phyloP scores from a whole-genome alignment of 441 rosid genomes.

The Populus hybrid region DNA sequence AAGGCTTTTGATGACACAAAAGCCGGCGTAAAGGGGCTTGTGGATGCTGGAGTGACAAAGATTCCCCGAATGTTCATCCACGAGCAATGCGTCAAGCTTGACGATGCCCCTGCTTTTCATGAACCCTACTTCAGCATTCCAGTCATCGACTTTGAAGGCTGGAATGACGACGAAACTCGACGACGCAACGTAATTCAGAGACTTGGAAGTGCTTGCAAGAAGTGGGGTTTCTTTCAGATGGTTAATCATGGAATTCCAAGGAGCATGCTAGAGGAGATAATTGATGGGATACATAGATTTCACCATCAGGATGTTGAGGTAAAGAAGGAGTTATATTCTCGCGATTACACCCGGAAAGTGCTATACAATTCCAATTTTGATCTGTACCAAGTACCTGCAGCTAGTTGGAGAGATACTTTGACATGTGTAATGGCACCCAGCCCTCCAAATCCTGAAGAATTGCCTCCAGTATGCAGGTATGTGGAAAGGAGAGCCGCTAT shows the following conservation, averaged over 20 bases:
- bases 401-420: constrained; percentile 39
- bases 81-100: constrained; percentile 3
- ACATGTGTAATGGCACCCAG: constrained; percentile 22
- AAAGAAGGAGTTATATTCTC: constrained; percentile 22
- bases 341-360: constrained; percentile 24
- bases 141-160: constrained; percentile 20
- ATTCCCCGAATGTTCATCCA: constrained; percentile 25
- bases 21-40: constrained; percentile 25
- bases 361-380: constrained; percentile 32
- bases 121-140: constrained; percentile 16
- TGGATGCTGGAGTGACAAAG: constrained; percentile 29
- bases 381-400: constrained; percentile 19
- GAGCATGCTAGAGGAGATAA: constrained; percentile 4
- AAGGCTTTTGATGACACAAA: constrained; percentile 39
- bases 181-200: not conserved
- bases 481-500: not conserved
- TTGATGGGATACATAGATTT: constrained; percentile 11
- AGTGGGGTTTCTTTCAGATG: constrained; percentile 23
- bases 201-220: constrained; percentile 10
- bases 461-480: constrained; percentile 22
- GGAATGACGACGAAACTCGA: not conserved
- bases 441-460: constrained; percentile 25
- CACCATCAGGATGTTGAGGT: constrained; percentile 4
- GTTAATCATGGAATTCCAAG: constrained; percentile 18
- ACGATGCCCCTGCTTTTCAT: not conserved